Evolutionary conservation across 108 stramenopile species (phyloP), one percentile per base, ranked within the genome.

Genomic region (Pseudonitzschia multistriata): DNA sequence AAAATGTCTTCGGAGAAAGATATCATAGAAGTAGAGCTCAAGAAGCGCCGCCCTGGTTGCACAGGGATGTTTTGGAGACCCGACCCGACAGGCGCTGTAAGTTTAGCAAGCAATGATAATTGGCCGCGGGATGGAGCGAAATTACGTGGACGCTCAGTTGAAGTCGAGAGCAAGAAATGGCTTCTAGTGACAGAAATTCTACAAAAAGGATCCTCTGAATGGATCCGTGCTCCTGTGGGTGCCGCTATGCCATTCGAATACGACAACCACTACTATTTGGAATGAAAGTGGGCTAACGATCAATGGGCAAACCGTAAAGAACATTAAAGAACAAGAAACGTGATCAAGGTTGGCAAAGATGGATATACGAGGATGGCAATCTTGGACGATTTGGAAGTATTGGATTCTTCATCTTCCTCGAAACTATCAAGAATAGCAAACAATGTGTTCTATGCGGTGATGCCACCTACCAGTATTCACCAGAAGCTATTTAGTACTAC

Each of bases 211-310:
- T 19, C 7, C 6, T n/a, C 14, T 15, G 62, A 71, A 45, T 76
- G 69, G 70, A 22, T 25, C 4, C 13, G 13, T 36, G 75, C 75
- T 17, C 75, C 75, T 2, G 49, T 29, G 36, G 70, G 70, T 11
- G 75, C 75, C 3, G 61, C 62, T 47, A 71, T 76, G 75, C 75
- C 75, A 1, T 76, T 70, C 42, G 70, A 71, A 55, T 76, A 76
- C 70, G 29, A 76, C 49, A 57, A 76, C 33, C 75, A 76, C 31
- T 76, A 76, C 45, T 76, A 62, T 31, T 37, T 76, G 31, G 66
- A 68, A 49, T 67, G 50, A 36, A n/a, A n/a, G n/a, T n/a, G n/a
- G n/a, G n/a, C n/a, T n/a, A n/a, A n/a, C n/a, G n/a, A n/a, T n/a
- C n/a, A n/a, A n/a, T n/a, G n/a, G n/a, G n/a, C n/a, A n/a, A n/a